phyloP scores from a whole-genome alignment of 2,329 filamentous ascomycete species.

The Botrytis porri region DNA sequence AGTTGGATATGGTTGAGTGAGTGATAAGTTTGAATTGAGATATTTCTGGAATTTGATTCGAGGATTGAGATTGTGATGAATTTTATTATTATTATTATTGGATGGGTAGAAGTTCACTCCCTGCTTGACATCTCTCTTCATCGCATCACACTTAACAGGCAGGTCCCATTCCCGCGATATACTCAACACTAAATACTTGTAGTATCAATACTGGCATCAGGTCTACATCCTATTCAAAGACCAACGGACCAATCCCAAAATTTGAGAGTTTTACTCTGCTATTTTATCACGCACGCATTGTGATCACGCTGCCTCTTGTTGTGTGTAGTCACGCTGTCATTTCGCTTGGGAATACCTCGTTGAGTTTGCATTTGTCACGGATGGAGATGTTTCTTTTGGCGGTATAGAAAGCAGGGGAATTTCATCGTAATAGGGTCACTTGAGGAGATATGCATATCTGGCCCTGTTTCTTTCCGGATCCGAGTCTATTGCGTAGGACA shows the following conservation, averaged over 20 bases:
- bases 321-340: not conserved
- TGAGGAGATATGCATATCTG: accelerated
- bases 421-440: accelerated
- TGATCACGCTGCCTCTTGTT: not conserved
- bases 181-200: not conserved
- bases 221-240: not conserved
- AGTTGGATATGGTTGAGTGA: not conserved
- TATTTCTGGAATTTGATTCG: accelerated
- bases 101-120: not conserved
- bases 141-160: not conserved
- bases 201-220: not conserved
- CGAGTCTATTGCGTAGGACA: not conserved
- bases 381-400: not conserved
- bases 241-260: accelerated
- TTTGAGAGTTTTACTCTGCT: not conserved
- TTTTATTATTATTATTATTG: not conserved
- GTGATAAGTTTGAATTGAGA: no score
- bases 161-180: accelerated
- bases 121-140: not conserved
- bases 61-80: not conserved
- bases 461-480: not conserved
- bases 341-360: not conserved
- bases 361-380: not conserved
- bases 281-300: not conserved
- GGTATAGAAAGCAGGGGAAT: not conserved